Evolutionary conservation across 257 asterid genomes (phyloP).

Genomic region (Pogostemon cablin): DNA sequence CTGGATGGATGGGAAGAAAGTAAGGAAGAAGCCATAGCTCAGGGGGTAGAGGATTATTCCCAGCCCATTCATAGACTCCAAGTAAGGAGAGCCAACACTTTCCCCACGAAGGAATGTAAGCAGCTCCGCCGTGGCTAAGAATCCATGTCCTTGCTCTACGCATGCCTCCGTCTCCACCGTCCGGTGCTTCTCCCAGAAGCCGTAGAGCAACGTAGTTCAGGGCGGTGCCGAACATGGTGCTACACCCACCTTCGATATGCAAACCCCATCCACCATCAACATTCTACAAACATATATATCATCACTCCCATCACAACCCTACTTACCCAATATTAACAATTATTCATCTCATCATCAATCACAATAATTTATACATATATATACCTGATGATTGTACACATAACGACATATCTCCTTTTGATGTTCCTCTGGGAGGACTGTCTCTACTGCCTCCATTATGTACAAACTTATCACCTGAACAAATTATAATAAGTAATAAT

Average conservation of each 20-base stretch:
- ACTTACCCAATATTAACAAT: no score
- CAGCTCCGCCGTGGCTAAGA: constrained; percentile 69
- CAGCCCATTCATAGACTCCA: constrained; percentile 77
- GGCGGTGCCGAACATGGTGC: constrained; percentile 69
- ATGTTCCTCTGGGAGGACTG: constrained; percentile 51
- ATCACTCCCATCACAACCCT: neutral
- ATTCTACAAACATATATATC: constrained; percentile 41
- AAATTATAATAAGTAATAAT: no score
- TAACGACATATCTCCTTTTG: constrained; percentile 62
- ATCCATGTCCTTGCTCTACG: constrained; percentile 66
- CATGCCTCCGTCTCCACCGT: constrained; percentile 48
- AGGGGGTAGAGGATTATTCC: constrained; percentile 76
- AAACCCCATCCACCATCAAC: constrained; percentile 88
- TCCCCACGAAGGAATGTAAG: constrained; percentile 75
- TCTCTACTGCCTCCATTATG: constrained; percentile 50
- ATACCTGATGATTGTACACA: constrained; percentile 72
- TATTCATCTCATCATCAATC: neutral
- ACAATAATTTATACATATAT: neutral
- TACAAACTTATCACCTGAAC: constrained; percentile 57
- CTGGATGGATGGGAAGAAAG: constrained; percentile 77
- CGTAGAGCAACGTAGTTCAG: constrained; percentile 61
- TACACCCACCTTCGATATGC: constrained; percentile 63
- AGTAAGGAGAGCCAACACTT: constrained; percentile 68
- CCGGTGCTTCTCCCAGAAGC: constrained; percentile 52
- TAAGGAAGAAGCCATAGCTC: constrained; percentile 84